Evolutionary conservation across 2,329 filamentous ascomycete genomes (phyloP), one percentile per base, ranked within the genome.

Genomic region (Calonectria hongkongensis): DNA sequence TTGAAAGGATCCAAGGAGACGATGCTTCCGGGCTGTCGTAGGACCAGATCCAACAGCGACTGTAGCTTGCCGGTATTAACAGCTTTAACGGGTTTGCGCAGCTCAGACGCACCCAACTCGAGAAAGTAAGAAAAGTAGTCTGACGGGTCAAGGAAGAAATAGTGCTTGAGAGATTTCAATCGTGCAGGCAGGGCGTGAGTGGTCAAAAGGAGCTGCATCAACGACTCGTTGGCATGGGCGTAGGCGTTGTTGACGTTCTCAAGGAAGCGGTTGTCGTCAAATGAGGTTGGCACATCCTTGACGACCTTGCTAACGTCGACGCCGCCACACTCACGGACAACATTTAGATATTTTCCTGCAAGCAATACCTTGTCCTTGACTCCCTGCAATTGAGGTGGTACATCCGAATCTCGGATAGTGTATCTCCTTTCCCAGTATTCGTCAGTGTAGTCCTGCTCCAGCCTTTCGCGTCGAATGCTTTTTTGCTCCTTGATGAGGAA

Each of bases 351-450:
- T 83, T 99, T 99, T 47, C 97, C 97, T 21, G 97, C 97, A 41
- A 99, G 89, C 2, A 99, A 88, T 1, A 98, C 96, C 84, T 98
- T 98, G 78, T 98, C 96, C 82, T 97, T 97, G 77, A 98, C 94
- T 33, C 91, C 92, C 81, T 97, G 94, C 5, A 99, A 90, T 82
- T 99, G 97, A 10, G 96, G 96, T 3, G 97, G 97, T 1, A 98
- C 93, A 73, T 98, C 94, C 62, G 95, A 92, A 73, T 98, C 95
- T 72, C 97, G 93, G 74, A 99, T 94, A 5, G 97, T 98, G 82
- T 99, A 99, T 75, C 97, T 91, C 81, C 98, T 95, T 83, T 99
- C 97, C 97, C 97, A 99, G 84, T 99, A 99, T 81, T 99, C 97
- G 83, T 99, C 97, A 0, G 96, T 99, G 81, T 98, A 99, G 83